Percentiles rank a stretch among this genome's conserved stretches.
Evolutionary conservation across 2,329 filamentous ascomycete genomes (phyloP).

Genomic region (Mycogone perniciosa): DNA sequence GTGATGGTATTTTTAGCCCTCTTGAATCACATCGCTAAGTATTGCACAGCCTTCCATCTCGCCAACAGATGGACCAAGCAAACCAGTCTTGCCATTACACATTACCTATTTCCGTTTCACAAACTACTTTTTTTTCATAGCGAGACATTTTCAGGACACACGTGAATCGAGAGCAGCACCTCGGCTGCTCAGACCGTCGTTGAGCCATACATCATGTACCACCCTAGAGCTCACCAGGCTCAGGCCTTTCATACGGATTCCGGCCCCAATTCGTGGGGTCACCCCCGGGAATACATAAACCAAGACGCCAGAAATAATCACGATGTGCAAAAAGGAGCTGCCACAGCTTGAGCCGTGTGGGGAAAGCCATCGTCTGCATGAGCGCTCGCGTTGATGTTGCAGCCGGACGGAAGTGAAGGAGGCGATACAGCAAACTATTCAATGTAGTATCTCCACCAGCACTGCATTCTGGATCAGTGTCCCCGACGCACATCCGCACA

Average conservation of each 20-base stretch:
- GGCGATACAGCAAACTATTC: slow-evolving; percentile 20
- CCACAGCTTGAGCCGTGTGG: slow-evolving; percentile 68
- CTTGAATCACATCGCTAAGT: neutral
- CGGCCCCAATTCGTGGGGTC: slow-evolving; percentile 62
- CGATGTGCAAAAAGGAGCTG: slow-evolving; percentile 87
- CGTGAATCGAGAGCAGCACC: too few species aligned
- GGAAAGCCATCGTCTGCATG: slow-evolving; percentile 42
- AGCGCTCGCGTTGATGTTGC: slow-evolving; percentile 21
- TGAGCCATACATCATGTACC: neutral
- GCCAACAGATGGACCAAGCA: neutral
- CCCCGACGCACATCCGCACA: slow-evolving; percentile 63
- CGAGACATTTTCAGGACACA: too few species aligned
- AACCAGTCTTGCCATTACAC: neutral
- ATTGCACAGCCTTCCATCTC: neutral
- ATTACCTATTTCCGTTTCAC: neutral
- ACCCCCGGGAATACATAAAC: slow-evolving; percentile 78
- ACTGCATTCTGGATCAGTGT: slow-evolving; percentile 66
- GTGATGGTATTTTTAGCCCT: neutral
- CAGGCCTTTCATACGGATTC: slow-evolving; percentile 27
- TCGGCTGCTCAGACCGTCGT: neutral
- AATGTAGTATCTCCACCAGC: slow-evolving; percentile 46
- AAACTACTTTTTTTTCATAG: too few species aligned
- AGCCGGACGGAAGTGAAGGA: slow-evolving; percentile 19
- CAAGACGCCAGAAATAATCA: slow-evolving; percentile 94
- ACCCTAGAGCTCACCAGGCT: neutral